Evolutionary conservation across 768 basidiomycete species (phyloP).

Genomic region (Sistotremastrum suecicum): DNA sequence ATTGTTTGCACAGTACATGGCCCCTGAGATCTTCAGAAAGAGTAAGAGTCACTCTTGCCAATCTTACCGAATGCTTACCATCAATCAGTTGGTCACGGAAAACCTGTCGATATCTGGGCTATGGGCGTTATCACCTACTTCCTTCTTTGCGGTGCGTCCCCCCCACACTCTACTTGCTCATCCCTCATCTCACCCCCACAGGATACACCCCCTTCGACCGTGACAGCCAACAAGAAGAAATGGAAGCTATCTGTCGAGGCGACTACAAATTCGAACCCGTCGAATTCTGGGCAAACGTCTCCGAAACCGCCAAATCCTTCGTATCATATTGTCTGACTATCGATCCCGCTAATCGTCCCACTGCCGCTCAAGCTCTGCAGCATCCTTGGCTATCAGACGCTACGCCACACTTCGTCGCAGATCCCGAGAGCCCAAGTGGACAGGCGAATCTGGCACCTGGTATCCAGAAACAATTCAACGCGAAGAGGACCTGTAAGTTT

Average conservation of each 20-base stretch:
- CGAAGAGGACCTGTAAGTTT: slow-evolving; percentile 66
- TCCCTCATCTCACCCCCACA: slow-evolving; percentile 9
- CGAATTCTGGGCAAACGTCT: slow-evolving; percentile 84
- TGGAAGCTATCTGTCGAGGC: slow-evolving; percentile 88
- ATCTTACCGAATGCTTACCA: slow-evolving; percentile 1
- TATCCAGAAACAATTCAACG: slow-evolving; percentile 83
- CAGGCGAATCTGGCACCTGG: slow-evolving; percentile 71
- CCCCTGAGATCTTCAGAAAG: slow-evolving; percentile 92
- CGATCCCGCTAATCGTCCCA: slow-evolving; percentile 70
- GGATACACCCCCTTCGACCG: slow-evolving; percentile 97
- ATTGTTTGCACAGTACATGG: slow-evolving; percentile 53
- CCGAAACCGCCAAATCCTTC: slow-evolving; percentile 70
- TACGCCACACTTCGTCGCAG: slow-evolving; percentile 56
- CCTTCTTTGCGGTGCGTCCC: slow-evolving; percentile 49
- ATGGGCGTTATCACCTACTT: slow-evolving; percentile 99
- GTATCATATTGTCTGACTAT: slow-evolving; percentile 71
- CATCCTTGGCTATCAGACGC: slow-evolving; percentile 56
- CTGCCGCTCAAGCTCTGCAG: slow-evolving; percentile 54
- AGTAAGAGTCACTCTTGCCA: slow-evolving; percentile 27
- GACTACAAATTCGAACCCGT: slow-evolving; percentile 85
- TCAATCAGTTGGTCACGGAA: slow-evolving; percentile 68
- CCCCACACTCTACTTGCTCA: neutral
- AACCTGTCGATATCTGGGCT: slow-evolving; percentile 93
- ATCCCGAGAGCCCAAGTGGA: slow-evolving; percentile 40
- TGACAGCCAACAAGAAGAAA: slow-evolving; percentile 76